Conservation (phyloP, 495 filamentous ascomycete species). For the Opeltia flavorubescens region DNA sequence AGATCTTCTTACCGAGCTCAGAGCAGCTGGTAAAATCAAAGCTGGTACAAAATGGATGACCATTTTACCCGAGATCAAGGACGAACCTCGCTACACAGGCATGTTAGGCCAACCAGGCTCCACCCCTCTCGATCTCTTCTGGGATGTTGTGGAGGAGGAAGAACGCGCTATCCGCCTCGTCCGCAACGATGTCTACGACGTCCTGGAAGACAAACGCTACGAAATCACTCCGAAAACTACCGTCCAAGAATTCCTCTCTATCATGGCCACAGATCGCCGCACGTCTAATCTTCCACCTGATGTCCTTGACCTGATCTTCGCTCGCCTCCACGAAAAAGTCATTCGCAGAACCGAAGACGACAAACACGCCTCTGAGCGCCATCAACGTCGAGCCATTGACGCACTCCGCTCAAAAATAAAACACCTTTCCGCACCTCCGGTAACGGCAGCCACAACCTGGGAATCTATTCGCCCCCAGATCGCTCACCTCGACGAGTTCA, state of each 20-base stretch:
- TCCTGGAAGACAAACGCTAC: slow-evolving; percentile 86
- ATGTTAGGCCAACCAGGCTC: slow-evolving; percentile 83
- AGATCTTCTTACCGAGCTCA: slow-evolving; percentile 58
- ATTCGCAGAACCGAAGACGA: slow-evolving; percentile 69
- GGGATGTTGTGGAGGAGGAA: slow-evolving; percentile 93
- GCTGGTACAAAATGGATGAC: slow-evolving; percentile 83
- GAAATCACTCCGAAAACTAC: slow-evolving; percentile 77
- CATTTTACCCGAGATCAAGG: slow-evolving; percentile 59
- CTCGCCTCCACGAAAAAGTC: slow-evolving; percentile 70
- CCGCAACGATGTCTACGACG: slow-evolving; percentile 76
- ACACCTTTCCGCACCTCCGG: slow-evolving; percentile 68
- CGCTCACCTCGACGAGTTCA: slow-evolving; percentile 69
- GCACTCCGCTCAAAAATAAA: slow-evolving; percentile 78
- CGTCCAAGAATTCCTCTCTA: slow-evolving; percentile 66
- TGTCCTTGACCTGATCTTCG: slow-evolving; percentile 63
- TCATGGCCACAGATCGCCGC: slow-evolving; percentile 70
- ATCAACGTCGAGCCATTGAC: slow-evolving; percentile 75
- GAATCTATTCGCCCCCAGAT: slow-evolving; percentile 69
- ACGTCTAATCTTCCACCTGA: slow-evolving; percentile 73
- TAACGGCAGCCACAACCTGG: slow-evolving; percentile 65
- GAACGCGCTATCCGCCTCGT: slow-evolving; percentile 67
- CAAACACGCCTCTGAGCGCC: slow-evolving; percentile 65
- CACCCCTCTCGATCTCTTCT: slow-evolving; percentile 85
- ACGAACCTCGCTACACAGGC: slow-evolving; percentile 70
- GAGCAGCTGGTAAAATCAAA: slow-evolving; percentile 68